phyloP scores from a whole-genome alignment of 2,329 filamentous ascomycete species.

The Botrytis sinoallii region DNA sequence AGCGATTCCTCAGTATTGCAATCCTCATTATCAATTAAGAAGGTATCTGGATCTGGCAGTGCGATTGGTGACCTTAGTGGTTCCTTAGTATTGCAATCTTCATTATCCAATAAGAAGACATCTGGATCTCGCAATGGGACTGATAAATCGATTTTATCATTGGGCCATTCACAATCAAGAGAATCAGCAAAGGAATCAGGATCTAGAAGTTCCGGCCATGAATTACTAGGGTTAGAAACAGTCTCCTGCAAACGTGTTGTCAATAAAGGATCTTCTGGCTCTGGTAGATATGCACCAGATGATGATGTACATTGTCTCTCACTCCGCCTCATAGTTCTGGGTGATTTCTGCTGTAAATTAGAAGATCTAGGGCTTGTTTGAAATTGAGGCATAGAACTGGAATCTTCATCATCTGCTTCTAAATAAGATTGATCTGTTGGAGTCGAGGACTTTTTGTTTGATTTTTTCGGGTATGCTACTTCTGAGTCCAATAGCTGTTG shows the following conservation, averaged over 20 bases:
- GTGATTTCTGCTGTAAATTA: background rate
- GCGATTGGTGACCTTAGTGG: rapidly evolving
- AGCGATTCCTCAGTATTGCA: rapidly evolving
- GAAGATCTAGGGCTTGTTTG: background rate
- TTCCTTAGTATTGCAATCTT: background rate
- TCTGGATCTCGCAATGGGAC: background rate
- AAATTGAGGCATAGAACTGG: too few species aligned
- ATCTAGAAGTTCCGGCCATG: background rate
- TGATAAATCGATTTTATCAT: background rate
- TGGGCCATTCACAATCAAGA: background rate
- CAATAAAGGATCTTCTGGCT: too few species aligned
- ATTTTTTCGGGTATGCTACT: background rate
- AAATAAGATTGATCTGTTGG: background rate
- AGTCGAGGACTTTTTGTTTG: background rate
- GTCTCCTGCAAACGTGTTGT: background rate
- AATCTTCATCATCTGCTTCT: background rate
- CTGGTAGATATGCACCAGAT: background rate
- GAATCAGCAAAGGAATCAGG: background rate
- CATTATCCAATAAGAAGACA: background rate
- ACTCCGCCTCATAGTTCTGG: background rate
- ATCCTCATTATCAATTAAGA: background rate
- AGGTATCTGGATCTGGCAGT: background rate
- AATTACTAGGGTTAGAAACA: background rate
- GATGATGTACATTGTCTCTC: background rate
- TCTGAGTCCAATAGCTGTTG: background rate